phyloP scores from a whole-genome alignment of 225 moss, liverwort and hornwort genomes.

The Antitrichia curtipendula region DNA sequence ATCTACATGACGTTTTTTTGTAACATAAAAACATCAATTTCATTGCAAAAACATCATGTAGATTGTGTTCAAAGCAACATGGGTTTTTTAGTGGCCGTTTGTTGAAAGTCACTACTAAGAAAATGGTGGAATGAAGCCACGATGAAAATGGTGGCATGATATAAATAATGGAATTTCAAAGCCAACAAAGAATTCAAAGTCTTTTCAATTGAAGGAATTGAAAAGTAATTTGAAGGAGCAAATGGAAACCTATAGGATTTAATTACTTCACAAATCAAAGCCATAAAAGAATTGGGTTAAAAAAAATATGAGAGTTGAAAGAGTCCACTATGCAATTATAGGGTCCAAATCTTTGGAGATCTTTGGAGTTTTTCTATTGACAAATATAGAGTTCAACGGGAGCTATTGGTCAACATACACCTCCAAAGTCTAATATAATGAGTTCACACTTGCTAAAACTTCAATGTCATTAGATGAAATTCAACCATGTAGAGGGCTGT shows the following conservation, averaged over 20 bases:
- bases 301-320: background rate
- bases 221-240: no score
- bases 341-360: background rate
- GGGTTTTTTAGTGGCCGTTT: no score
- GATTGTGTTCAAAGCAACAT: no score
- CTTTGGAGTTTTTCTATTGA: background rate
- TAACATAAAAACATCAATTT: no score
- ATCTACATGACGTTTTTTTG: no score
- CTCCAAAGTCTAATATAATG: background rate
- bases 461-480: no score
- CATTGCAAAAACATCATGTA: no score
- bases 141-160: background rate
- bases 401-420: background rate
- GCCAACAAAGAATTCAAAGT: background rate
- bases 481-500: no score
- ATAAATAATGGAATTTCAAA: background rate
- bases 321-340: background rate
- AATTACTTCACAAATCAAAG: background rate
- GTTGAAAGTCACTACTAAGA: background rate
- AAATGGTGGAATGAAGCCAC: background rate
- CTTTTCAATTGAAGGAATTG: background rate
- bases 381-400: rapidly evolving
- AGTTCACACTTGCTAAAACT: rapidly evolving
- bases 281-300: background rate
- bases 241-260: background rate